These are phyloP conservation scores for Eugenia klotzschiana DNA, from an alignment of 441 rosid species.

Conservation along the genomic window DNA sequence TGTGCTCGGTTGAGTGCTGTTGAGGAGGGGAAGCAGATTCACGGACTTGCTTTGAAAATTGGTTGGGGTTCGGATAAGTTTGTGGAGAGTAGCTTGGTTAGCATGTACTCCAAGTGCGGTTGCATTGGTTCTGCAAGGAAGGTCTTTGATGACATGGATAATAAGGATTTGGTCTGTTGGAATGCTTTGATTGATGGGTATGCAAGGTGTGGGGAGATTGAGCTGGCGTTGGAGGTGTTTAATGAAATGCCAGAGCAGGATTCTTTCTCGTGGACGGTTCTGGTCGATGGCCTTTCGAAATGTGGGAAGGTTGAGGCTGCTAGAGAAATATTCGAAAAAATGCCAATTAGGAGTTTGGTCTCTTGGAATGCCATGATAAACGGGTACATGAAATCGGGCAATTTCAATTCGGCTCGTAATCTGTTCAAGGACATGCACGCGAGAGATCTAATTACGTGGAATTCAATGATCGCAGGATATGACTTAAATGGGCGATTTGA, in stretches of 20 bases:
- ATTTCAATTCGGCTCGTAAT: conserved; percentile 11
- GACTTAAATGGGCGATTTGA: conserved; percentile 20
- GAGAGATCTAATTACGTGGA: conserved; percentile 33
- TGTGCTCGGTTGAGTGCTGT: conserved; percentile 25
- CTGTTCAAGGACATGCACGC: conserved; percentile 22
- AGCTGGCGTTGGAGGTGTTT: conserved; percentile 23
- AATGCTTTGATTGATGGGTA: conserved; percentile 37
- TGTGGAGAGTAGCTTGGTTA: conserved; percentile 38
- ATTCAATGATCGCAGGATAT: conserved; percentile 34
- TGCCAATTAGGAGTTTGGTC: conserved; percentile 26
- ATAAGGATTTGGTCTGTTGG: conserved; percentile 34
- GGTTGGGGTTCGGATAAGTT: conserved; percentile 31
- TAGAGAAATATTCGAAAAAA: conserved; percentile 29
- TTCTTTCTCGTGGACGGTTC: conserved; percentile 33
- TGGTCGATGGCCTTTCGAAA: conserved; percentile 36
- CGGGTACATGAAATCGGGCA: conserved; percentile 33
- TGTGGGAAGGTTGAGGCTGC: conserved; percentile 25
- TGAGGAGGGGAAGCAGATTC: conserved; percentile 36
- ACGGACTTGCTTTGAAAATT: conserved; percentile 30
- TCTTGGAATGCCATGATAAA: conserved; percentile 41
- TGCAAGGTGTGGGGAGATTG: conserved; percentile 21
- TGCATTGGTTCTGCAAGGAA: conserved; percentile 20
- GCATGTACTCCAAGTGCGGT: conserved; percentile 26
- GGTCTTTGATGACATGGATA: conserved; percentile 30
- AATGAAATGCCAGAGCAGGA: conserved; percentile 36